A percentile compares a stretch with the other conserved stretches of the same genome.
phyloP scores from a whole-genome alignment of 768 basidiomycete species.

The Russula griseocarnosa region DNA sequence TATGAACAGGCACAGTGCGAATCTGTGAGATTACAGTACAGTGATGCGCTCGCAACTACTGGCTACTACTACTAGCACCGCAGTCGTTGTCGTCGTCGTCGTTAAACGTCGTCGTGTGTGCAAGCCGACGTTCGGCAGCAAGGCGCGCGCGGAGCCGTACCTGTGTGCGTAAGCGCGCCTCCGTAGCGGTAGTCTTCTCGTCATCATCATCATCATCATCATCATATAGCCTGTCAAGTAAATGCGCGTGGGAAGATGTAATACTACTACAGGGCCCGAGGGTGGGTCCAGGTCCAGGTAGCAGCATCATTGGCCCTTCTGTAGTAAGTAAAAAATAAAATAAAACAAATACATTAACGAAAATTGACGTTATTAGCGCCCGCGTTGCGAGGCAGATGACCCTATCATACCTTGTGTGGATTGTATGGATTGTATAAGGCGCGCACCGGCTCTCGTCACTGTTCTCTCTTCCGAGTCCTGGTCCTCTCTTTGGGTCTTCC shows the following conservation, averaged over 20 bases:
- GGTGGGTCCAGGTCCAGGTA: background rate
- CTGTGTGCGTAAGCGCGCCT: constrained; percentile 24
- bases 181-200: constrained; percentile 35
- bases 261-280: constrained; percentile 3
- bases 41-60: too few relatives aligned
- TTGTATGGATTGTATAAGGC: constrained; percentile 18
- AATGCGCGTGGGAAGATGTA: constrained; percentile 35
- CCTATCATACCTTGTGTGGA: background rate
- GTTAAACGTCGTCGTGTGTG: background rate
- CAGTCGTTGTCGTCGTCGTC: too few relatives aligned
- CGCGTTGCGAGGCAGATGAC: constrained; percentile 23
- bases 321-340: background rate
- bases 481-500: background rate
- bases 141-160: constrained; percentile 24
- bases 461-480: background rate
- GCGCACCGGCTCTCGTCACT: constrained; percentile 5
- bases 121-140: constrained; percentile 14
- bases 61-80: too few relatives aligned
- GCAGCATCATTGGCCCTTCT: background rate
- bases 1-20: too few relatives aligned
- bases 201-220: constrained; percentile 31
- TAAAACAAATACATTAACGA: background rate
- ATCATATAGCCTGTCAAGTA: constrained; percentile 46
- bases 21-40: too few relatives aligned
- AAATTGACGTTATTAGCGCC: background rate